Conservation (phyloP, 805 yeast genomes). For the Schizosaccharomyces octosporus region DNA sequence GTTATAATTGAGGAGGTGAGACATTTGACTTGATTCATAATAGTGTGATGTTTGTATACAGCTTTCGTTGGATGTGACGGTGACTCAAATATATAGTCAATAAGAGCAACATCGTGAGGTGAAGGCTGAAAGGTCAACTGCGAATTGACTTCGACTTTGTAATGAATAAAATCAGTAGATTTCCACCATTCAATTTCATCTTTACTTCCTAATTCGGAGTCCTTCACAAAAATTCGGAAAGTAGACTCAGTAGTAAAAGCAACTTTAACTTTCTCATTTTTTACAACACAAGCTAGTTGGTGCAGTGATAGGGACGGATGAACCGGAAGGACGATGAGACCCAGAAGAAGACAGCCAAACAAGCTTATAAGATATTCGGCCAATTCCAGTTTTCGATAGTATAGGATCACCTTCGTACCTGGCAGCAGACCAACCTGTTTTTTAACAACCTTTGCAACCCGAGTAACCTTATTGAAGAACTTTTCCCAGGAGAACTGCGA, state of each 20-base stretch:
- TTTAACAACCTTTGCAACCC: conserved; percentile 59
- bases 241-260: conserved; percentile 64
- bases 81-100: not conserved
- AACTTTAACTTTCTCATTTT: conserved; percentile 47
- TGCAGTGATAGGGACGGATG: conserved; percentile 34
- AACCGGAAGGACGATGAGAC: conserved; percentile 82
- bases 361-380: conserved; percentile 67
- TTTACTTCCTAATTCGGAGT: conserved; percentile 27
- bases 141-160: conserved; percentile 14
- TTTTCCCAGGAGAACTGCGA: conserved; percentile 71
- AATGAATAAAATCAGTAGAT: conserved; percentile 67
- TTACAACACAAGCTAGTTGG: conserved; percentile 50
- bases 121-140: not conserved
- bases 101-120: not conserved
- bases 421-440: conserved; percentile 49
- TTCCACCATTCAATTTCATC: conserved; percentile 49
- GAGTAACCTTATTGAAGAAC: conserved; percentile 58
- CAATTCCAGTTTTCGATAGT: conserved; percentile 64
- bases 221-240: conserved; percentile 45
- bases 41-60: conserved; percentile 68
- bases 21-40: conserved; percentile 67
- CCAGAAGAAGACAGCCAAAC: conserved; percentile 79
- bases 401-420: conserved; percentile 59
- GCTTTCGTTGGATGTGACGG: conserved; percentile 28
- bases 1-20: conserved; percentile 37